A percentile compares a stretch with the other conserved stretches of the same genome.
These are phyloP conservation scores for Globisporangium rhizosaccharum DNA, from an alignment of 352 stramenopile genomes.

Conservation along the genomic window DNA sequence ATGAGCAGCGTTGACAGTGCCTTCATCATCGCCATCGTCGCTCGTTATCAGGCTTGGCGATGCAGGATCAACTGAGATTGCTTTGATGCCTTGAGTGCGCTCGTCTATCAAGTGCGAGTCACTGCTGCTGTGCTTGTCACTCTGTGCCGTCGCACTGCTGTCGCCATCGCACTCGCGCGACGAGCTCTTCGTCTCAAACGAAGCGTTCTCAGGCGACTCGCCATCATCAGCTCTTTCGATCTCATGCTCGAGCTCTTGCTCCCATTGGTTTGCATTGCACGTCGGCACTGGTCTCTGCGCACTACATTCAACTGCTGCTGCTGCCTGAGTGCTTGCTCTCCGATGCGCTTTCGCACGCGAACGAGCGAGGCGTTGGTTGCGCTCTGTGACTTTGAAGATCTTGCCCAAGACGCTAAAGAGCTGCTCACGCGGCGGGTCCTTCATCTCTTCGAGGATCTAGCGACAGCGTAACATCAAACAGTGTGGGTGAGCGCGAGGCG, in stretches of 20 bases:
- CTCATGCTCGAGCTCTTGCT: background rate
- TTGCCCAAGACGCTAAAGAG: slow-evolving; percentile 67
- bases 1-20: background rate
- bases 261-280: background rate
- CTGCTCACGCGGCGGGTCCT: slow-evolving; percentile 57
- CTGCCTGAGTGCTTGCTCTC: background rate
- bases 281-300: background rate
- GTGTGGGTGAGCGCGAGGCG: background rate
- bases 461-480: background rate
- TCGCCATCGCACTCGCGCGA: too few species aligned
- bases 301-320: background rate
- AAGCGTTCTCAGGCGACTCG: too few species aligned
- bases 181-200: too few species aligned
- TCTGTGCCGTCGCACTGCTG: too few species aligned
- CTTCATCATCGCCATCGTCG: background rate
- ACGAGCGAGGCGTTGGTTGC: slow-evolving; percentile 36
- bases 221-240: too few species aligned
- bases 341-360: background rate
- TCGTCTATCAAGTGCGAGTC: too few species aligned
- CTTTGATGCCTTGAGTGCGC: too few species aligned
- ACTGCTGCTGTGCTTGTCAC: too few species aligned
- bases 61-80: too few species aligned
- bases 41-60: background rate
- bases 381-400: slow-evolving; percentile 69
- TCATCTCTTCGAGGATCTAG: slow-evolving; percentile 68